These are phyloP conservation scores for Aspergillus aculeatus DNA, from an alignment of 2,329 filamentous ascomycete species.

Conservation along the genomic window DNA sequence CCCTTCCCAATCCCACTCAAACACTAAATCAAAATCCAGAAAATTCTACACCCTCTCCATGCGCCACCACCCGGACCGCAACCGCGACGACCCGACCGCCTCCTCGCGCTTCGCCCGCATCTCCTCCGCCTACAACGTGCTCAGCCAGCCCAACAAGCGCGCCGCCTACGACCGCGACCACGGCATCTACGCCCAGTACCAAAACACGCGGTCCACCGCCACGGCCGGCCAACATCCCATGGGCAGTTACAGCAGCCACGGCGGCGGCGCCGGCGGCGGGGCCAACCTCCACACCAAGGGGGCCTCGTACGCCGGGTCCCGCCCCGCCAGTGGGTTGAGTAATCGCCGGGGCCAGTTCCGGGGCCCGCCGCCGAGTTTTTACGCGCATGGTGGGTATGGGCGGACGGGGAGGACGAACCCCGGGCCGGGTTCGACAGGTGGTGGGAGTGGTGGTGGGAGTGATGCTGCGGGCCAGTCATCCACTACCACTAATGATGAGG, in stretches of 20 bases:
- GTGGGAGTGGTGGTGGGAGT: constrained; percentile 9
- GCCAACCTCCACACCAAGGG: constrained; percentile 31
- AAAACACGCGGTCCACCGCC: constrained; percentile 30
- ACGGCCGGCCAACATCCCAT: constrained; percentile 39
- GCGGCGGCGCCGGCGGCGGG: constrained; percentile 30
- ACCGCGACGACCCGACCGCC: constrained; percentile 71
- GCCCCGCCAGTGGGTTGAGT: constrained; percentile 78
- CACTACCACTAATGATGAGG: constrained; percentile 24
- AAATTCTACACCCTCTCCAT: constrained; percentile 91
- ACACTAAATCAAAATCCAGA: constrained; percentile 24
- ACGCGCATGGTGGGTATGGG: constrained; percentile 76
- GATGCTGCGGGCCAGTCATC: constrained; percentile 5
- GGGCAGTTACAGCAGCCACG: constrained; percentile 57
- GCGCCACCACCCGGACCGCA: constrained; percentile 86
- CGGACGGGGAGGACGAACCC: constrained; percentile 17
- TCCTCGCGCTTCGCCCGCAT: constrained; percentile 76
- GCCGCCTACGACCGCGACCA: constrained; percentile 71
- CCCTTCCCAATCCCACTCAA: neutral
- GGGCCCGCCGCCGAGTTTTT: constrained; percentile 88
- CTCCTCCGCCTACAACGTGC: constrained; percentile 76
- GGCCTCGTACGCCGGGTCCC: constrained; percentile 53
- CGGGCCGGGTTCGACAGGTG: neutral
- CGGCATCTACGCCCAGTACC: constrained; percentile 36
- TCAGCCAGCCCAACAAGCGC: constrained; percentile 72
- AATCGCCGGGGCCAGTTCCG: constrained; percentile 72